These are phyloP conservation scores for Lentinus polychrous DNA, from an alignment of 1,284 basidiomycete genomes.

Conservation along the genomic window DNA sequence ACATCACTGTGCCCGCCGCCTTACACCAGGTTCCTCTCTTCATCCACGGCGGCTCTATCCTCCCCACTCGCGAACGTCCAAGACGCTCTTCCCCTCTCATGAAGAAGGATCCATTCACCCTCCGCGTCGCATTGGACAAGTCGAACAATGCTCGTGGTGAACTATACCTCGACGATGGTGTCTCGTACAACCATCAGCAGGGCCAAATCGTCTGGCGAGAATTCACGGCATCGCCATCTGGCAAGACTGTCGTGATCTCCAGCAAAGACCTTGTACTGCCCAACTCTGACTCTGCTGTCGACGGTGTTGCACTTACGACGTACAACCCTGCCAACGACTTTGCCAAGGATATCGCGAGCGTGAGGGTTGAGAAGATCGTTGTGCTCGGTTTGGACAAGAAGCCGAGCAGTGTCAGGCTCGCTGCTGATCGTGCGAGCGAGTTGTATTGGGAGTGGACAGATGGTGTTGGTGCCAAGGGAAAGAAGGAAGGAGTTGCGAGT, in stretches of 20 bases:
- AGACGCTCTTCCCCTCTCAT: conserved; percentile 84
- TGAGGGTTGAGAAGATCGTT: conserved; percentile 77
- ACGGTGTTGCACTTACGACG: conserved; percentile 39
- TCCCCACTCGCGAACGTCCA: conserved; percentile 83
- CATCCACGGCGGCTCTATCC: conserved; percentile 87
- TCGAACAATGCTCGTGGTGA: conserved; percentile 68
- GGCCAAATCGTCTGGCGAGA: conserved; percentile 83
- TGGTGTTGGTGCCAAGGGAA: conserved; percentile 42
- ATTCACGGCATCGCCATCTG: conserved; percentile 53
- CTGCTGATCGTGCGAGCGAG: conserved; percentile 37
- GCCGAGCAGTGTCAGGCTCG: conserved; percentile 55
- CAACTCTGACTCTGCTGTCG: conserved; percentile 40
- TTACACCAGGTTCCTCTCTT: conserved; percentile 82
- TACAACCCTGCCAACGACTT: conserved; percentile 60
- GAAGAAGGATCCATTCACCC: conserved; percentile 90
- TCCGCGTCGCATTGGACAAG: conserved; percentile 77
- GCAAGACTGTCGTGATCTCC: conserved; percentile 39
- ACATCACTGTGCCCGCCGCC: conserved; percentile 70
- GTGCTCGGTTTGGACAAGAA: conserved; percentile 66
- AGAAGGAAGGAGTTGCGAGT: conserved; percentile 56
- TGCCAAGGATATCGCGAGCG: conserved; percentile 56
- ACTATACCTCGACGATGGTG: conserved; percentile 95
- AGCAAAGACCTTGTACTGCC: conserved; percentile 48
- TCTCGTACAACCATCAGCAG: conserved; percentile 69
- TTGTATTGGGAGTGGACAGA: conserved; percentile 52